Base-by-base conservation (phyloP, 164 flowering plant species). In the Annona cherimola region DNA sequence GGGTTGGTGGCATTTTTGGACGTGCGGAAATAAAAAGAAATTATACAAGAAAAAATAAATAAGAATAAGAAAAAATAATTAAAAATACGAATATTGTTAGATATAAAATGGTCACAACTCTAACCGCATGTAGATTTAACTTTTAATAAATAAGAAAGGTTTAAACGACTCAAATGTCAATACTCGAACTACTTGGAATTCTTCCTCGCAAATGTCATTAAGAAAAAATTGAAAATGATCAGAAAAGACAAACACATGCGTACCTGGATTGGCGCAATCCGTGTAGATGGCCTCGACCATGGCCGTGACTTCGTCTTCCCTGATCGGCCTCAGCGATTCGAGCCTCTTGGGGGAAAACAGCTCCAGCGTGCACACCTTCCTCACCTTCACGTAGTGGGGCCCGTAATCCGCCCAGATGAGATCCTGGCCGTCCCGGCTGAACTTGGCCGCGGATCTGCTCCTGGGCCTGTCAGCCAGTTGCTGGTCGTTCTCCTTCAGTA, bases 271-370 rank as follows among this genome's bases (percentile, higher is more conserved):
- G 57, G 73, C 67, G 79, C 74, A 80, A 61, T 79, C 83, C 18
- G n/a, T 76, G 79, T 64, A 84, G 69, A 87, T 80, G 70, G 85
- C 76, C 43, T 87, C 83, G 69, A 84, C 78, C 90, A 87, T 87
- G 78, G 88, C 88, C 14, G 87, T 83, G 61, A 87, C 87, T 55
- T 87, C 90, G 77, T 87, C 90, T 73, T 87, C 90, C 46, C 90
- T 75, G 70, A 87, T 81, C 57, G 90, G 87, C 55, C 88, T 66
- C 12, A 87, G 76, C n/a, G 77, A 75, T 63, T 87, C 90, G 41
- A 87, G 75, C 69, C 77, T 75, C 69, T 65, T 75, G 1, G 43
- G 73, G 16, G 73, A 40, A 35, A 75, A 75, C 19, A 75, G 73
- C 69, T 87, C 90, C 42, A 87, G 73, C 0, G 84, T 87, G 66